Conservation (phyloP, 768 basidiomycete genomes). For the Kwoniella mangroviensis region DNA sequence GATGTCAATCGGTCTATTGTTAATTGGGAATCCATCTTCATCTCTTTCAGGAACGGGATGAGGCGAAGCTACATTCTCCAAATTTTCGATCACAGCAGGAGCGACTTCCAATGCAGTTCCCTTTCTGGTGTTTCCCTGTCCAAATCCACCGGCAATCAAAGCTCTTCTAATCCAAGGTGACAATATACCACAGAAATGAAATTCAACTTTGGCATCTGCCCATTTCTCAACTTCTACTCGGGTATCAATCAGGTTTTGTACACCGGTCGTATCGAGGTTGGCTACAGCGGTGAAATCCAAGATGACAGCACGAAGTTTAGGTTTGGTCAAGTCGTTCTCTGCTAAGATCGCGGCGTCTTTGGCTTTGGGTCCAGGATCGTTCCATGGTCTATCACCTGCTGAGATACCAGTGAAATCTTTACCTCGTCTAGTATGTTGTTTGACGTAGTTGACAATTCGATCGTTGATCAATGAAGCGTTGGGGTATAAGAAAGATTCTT, state of each 20-base stretch:
- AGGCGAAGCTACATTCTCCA: constrained; percentile 53
- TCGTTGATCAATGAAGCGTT: constrained; percentile 65
- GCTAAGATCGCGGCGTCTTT: constrained; percentile 61
- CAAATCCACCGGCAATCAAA: constrained; percentile 79
- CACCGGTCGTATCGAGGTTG: constrained; percentile 87
- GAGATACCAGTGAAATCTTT: constrained; percentile 70
- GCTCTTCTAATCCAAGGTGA: constrained; percentile 94
- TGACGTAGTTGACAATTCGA: constrained; percentile 78
- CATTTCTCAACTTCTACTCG: constrained; percentile 86
- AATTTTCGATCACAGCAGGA: constrained; percentile 63
- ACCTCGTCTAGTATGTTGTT: constrained; percentile 74
- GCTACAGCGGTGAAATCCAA: constrained; percentile 86
- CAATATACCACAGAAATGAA: constrained; percentile 90
- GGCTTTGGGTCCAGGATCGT: constrained; percentile 77
- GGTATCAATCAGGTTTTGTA: constrained; percentile 88
- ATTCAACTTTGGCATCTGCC: constrained; percentile 73
- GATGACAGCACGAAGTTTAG: constrained; percentile 80
- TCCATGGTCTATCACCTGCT: constrained; percentile 84
- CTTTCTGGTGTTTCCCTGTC: constrained; percentile 63
- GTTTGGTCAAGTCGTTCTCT: constrained; percentile 63
- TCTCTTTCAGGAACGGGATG: constrained; percentile 53
- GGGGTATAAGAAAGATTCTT: constrained; percentile 76
- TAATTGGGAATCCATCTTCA: constrained; percentile 23
- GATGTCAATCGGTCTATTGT: constrained; percentile 27
- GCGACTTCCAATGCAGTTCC: constrained; percentile 69